These are phyloP conservation scores for Pseudocercospora fuligena DNA, from an alignment of 2,329 filamentous ascomycete genomes.

Conservation along the genomic window DNA sequence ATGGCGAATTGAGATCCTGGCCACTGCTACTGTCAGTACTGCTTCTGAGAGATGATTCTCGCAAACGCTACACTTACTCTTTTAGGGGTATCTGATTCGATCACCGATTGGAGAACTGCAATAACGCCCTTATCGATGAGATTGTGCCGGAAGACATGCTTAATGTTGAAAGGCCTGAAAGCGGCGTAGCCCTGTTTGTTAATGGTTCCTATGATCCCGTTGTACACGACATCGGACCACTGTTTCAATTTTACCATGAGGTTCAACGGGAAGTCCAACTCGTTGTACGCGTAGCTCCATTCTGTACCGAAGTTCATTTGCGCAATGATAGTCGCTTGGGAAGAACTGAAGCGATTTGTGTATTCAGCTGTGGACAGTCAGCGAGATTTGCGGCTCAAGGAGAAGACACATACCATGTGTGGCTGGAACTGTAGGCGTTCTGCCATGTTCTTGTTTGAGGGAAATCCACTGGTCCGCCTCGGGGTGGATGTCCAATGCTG, in stretches of 20 bases:
- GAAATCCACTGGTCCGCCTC: neutral
- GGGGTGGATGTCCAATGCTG: neutral
- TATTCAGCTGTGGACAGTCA: neutral
- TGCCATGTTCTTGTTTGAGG: neutral
- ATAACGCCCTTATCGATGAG: neutral
- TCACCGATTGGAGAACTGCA: constrained; percentile 3
- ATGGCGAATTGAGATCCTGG: neutral
- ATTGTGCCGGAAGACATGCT: constrained; percentile 9
- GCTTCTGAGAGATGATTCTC: neutral
- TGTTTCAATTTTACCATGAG: constrained; percentile 7
- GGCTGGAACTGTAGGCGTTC: neutral
- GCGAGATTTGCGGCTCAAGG: neutral
- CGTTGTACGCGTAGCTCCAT: neutral
- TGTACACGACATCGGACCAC: constrained; percentile 11
- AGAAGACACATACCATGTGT: neutral
- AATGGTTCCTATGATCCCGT: neutral
- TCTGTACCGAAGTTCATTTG: neutral
- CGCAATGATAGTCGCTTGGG: neutral
- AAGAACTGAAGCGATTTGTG: neutral
- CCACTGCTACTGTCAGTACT: constrained; percentile 7
- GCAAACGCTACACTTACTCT: constrained; percentile 3
- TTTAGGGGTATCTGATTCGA: neutral
- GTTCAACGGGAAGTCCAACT: neutral
- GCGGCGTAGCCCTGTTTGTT: neutral
- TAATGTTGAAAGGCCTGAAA: neutral